phyloP scores from a whole-genome alignment of 2,329 filamentous ascomycete species.

The Fusarium sp. region DNA sequence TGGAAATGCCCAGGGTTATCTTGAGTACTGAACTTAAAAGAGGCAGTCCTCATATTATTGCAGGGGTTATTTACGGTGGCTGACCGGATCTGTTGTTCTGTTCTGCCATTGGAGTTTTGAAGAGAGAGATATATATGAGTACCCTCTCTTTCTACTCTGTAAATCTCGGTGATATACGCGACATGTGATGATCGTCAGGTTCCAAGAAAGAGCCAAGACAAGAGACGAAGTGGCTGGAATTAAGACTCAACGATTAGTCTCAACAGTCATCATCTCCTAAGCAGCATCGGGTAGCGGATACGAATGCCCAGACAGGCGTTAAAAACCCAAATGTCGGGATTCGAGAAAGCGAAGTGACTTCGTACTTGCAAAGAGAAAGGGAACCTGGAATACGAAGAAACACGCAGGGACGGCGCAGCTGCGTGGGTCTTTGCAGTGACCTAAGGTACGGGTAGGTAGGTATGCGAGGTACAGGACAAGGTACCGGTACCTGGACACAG shows the following conservation, averaged over 20 bases:
- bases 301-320: constrained; percentile 25
- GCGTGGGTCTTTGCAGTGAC: constrained; percentile 39
- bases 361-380: constrained; percentile 16
- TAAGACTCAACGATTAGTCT: constrained; percentile 2
- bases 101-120: not conserved
- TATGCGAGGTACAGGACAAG: constrained; percentile 12
- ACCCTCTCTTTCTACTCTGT: not conserved
- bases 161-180: constrained; percentile 24
- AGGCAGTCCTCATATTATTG: not conserved
- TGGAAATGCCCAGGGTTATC: constrained; percentile 10
- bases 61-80: not conserved
- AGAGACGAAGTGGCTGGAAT: constrained; percentile 8
- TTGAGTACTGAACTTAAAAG: constrained; percentile 1
- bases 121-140: not conserved
- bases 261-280: constrained; percentile 27
- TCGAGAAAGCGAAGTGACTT: constrained; percentile 26
- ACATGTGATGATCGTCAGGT: constrained; percentile 19
- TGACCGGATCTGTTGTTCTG: not conserved
- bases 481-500: constrained; percentile 41
- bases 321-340: constrained; percentile 26
- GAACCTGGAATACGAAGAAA: constrained; percentile 42
- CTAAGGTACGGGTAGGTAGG: constrained; percentile 27
- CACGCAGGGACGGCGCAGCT: constrained; percentile 42
- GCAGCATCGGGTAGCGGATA: constrained; percentile 27
- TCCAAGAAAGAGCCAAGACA: constrained; percentile 15